Base-by-base conservation (phyloP, 495 filamentous ascomycete genomes). In the Chaetomium fimeti region DNA sequence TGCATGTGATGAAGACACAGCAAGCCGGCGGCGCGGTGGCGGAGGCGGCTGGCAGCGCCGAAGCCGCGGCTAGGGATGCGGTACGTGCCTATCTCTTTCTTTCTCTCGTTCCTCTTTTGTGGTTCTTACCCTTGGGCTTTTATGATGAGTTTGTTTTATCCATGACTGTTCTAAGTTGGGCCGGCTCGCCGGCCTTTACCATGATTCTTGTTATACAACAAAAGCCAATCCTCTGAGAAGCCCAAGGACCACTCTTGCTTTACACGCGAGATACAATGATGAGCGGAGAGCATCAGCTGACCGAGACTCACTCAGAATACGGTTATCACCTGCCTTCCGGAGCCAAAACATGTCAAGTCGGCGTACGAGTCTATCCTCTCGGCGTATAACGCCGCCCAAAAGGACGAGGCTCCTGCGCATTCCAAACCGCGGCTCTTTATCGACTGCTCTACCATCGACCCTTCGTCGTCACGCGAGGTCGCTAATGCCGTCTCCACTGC, bases 361-460 rank as follows among this genome's bases (percentile, higher is more conserved):
- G 87, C 92, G 22, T 94, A 88, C 68, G 74, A 82, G 43, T 79
- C 82, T 13, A 88, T 96, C 63, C 78, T 91, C 27, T 77, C 71
- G 20, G 74, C 67, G 1, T 32, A 27, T 12, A 45, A 28, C 8
- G 24, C 16, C 36, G 18, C 38, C 20, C 40, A 29, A 32, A 55
- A 60, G 2, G 61, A 32, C 32, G 72, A 77, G n/a, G 74, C 85
- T 5, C 72, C 83, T 11, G n/a, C 57, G 18, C 62, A 64, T 2
- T 24, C 68, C 5, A 69, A 72, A 24, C 75, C 84, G 51, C 85
- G 88, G 22, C 68, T 92, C 25, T 91, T 91, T 71, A 91, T 93
- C 67, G 90, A 93, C 67, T 88, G 84, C 60, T 95, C 91, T 5
- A 96, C 91, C 12, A 95, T 96, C 62, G 91, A 96, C 72, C 90